Evolutionary conservation across 2,329 filamentous ascomycete genomes (phyloP).

Genomic region (Aspergillus puulaauensis): DNA sequence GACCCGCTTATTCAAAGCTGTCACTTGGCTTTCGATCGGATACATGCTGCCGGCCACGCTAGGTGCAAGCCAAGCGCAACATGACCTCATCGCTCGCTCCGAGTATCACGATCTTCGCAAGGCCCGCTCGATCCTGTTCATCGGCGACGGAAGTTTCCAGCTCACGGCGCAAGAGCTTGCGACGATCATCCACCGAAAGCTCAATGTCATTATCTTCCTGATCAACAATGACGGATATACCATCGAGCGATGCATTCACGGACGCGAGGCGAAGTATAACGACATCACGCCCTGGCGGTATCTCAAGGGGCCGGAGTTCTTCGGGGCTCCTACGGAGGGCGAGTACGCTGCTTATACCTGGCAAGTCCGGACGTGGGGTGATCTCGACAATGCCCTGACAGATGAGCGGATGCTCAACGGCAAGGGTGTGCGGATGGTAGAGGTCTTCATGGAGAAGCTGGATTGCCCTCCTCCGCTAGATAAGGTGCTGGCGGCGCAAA

Average conservation of each 20-base stretch:
- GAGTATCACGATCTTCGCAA: constrained; percentile 20
- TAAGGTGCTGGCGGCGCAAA: constrained; percentile 31
- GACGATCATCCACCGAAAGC: constrained; percentile 58
- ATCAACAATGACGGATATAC: constrained; percentile 63
- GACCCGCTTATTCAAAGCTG: constrained; percentile 49
- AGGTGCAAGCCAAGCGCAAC: constrained; percentile 55
- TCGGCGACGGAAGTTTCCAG: constrained; percentile 65
- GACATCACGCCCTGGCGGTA: constrained; percentile 56
- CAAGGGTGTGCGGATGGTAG: constrained; percentile 42
- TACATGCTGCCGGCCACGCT: constrained; percentile 60
- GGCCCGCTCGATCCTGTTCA: constrained; percentile 56
- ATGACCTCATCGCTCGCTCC: constrained; percentile 20
- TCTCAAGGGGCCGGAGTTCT: constrained; percentile 49
- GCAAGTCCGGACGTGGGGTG: constrained; percentile 46
- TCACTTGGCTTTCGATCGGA: constrained; percentile 61
- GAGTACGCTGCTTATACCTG: constrained; percentile 40
- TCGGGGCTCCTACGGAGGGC: constrained; percentile 41
- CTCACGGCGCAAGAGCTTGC: constrained; percentile 67
- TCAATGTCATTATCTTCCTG: constrained; percentile 52
- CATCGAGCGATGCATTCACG: constrained; percentile 59
- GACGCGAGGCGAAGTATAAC: constrained; percentile 55
- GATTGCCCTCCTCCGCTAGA: constrained; percentile 37
- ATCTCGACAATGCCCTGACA: constrained; percentile 43
- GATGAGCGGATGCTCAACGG: constrained; percentile 38
- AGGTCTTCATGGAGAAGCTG: constrained; percentile 42